Conservation (phyloP, 192 early-diverging fungal species). For the Backusella morwellensis region DNA sequence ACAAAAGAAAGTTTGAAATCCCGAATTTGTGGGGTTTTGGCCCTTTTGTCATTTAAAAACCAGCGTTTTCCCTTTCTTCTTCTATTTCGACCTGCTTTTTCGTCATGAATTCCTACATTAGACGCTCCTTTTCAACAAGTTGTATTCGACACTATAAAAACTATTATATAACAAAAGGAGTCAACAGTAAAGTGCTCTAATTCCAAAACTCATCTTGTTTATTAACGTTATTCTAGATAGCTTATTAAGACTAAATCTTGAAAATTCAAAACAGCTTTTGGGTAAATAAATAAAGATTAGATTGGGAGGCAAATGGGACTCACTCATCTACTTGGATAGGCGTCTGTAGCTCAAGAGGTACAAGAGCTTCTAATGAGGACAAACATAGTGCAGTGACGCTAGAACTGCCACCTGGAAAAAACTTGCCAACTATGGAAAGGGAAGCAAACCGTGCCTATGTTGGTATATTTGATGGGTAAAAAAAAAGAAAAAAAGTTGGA, state of each 20-base stretch:
- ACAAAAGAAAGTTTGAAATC: neutral
- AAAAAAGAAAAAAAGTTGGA: neutral
- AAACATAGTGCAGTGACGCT: constrained; percentile 46
- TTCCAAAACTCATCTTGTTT: neutral
- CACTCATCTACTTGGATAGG: constrained; percentile 5
- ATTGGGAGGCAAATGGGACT: neutral
- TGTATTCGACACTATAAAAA: neutral
- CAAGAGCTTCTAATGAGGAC: constrained; percentile 55
- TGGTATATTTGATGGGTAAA: constrained; percentile 60
- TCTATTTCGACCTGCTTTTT: constrained; percentile 3
- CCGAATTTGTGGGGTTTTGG: neutral
- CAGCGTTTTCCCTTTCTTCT: neutral
- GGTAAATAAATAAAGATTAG: constrained; percentile 27
- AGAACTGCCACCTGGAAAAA: constrained; percentile 6
- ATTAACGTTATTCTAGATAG: constrained; percentile 1
- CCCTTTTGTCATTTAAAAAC: neutral
- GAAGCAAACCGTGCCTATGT: constrained; percentile 40
- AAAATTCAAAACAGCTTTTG: constrained; percentile 45
- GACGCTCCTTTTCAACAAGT: constrained; percentile 2
- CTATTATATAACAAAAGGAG: constrained; percentile 29
- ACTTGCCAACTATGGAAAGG: constrained; percentile 13
- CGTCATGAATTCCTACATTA: neutral
- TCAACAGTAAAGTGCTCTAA: constrained; percentile 8
- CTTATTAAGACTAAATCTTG: constrained; percentile 41
- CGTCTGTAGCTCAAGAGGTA: constrained; percentile 49